These are phyloP conservation scores for Penicillium italicum DNA, from an alignment of 2,329 filamentous ascomycete species.

Conservation along the genomic window DNA sequence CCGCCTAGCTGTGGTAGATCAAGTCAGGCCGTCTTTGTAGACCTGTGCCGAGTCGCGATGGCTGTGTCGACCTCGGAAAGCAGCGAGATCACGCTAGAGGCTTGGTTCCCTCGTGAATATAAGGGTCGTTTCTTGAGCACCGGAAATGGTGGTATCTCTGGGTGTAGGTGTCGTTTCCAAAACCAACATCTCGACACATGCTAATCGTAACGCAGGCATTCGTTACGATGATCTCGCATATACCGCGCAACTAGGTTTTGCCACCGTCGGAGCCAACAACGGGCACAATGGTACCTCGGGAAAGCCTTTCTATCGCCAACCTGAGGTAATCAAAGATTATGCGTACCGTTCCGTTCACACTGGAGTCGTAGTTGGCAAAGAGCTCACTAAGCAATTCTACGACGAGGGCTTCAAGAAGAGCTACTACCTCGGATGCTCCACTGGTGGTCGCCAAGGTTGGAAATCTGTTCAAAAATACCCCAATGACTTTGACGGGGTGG, in stretches of 20 bases:
- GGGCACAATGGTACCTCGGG: slow-evolving; percentile 50
- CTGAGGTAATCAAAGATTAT: slow-evolving; percentile 49
- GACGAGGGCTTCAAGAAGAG: slow-evolving; percentile 41
- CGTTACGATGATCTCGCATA: slow-evolving; percentile 47
- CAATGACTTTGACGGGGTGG: slow-evolving; percentile 49
- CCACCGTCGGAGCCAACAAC: slow-evolving; percentile 49
- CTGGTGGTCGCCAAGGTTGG: slow-evolving; percentile 49
- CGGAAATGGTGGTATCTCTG: slow-evolving; percentile 49
- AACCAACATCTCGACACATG: neutral
- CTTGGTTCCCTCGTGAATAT: slow-evolving; percentile 49
- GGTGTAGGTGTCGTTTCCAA: slow-evolving; percentile 36
- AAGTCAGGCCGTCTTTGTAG: slow-evolving; percentile 35
- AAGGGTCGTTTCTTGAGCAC: slow-evolving; percentile 47
- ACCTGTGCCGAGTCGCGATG: slow-evolving; percentile 45
- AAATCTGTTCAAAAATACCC: slow-evolving; percentile 47
- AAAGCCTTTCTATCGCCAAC: slow-evolving; percentile 46
- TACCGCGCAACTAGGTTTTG: slow-evolving; percentile 43
- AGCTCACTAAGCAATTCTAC: slow-evolving; percentile 42
- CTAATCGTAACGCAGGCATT: slow-evolving; percentile 34
- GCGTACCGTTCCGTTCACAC: slow-evolving; percentile 47
- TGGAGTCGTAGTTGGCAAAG: slow-evolving; percentile 39
- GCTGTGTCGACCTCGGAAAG: slow-evolving; percentile 42
- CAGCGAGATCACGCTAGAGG: slow-evolving; percentile 47
- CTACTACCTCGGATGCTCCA: slow-evolving; percentile 50
- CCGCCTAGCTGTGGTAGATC: slow-evolving; percentile 34